These are phyloP conservation scores for Lanmaoa pseudosensibilis DNA, from an alignment of 768 basidiomycete species.

Conservation along the genomic window DNA sequence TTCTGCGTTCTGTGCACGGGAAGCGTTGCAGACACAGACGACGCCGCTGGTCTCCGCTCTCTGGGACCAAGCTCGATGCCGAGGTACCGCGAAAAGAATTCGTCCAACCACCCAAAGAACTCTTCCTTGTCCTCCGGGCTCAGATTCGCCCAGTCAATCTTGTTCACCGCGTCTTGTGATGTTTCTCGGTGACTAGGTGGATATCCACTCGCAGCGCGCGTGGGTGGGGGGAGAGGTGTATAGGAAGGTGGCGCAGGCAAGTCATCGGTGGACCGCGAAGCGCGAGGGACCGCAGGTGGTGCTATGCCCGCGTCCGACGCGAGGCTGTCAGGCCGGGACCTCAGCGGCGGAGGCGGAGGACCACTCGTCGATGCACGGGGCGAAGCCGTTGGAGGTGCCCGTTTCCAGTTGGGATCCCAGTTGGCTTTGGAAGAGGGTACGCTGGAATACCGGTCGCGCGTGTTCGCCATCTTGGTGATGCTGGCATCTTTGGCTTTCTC, in stretches of 20 bases:
- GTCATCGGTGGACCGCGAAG: constrained; percentile 14
- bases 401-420: constrained; percentile 58
- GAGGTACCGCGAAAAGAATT: constrained; percentile 62
- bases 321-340: constrained; percentile 18
- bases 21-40: background rate
- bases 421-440: constrained; percentile 59
- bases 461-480: constrained; percentile 50
- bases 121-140: constrained; percentile 64
- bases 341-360: constrained; percentile 38
- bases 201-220: constrained; percentile 28
- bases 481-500: constrained; percentile 57
- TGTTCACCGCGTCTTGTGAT: constrained; percentile 6
- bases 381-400: constrained; percentile 38
- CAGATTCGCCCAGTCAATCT: constrained; percentile 71
- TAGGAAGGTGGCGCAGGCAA: constrained; percentile 12
- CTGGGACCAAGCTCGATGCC: constrained; percentile 25
- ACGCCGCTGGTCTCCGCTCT: background rate
- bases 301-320: constrained; percentile 8
- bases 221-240: constrained; percentile 28
- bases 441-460: constrained; percentile 57
- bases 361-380: constrained; percentile 10
- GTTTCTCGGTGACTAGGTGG: constrained; percentile 12
- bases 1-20: too few species aligned
- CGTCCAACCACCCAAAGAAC: constrained; percentile 80
- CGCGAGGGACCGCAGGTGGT: constrained; percentile 13